Evolutionary conservation across 2,329 filamentous ascomycete species (phyloP), one percentile per base, ranked within the genome.

Genomic region (Xylaria sp.): DNA sequence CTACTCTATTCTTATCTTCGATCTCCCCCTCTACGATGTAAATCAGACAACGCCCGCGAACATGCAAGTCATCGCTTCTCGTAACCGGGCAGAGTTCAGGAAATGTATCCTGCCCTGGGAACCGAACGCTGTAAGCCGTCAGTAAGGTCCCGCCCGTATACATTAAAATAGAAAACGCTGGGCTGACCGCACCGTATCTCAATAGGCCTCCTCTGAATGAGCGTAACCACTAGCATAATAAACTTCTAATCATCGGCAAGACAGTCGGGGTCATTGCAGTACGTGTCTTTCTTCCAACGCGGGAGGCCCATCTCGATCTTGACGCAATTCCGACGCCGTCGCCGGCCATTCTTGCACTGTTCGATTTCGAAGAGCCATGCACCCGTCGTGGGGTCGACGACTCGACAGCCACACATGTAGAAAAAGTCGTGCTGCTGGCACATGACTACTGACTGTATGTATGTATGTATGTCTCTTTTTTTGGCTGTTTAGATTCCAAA

Each of bases 361-460:
- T 72, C 71, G 45, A 72, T 63, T 36, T 72, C 68, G 61, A 64
- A 73, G 45, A 63, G 71, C 68, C 69, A 71, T 45, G 69, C 59
- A 15, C 63, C 60, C 5, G 69, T 74, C n/a, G 17, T 55, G 13
- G 58, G 39, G 51, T 74, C 72, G 64, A 72, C 31, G 47, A 72
- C 61, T 13, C 71, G 72, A 54, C 73, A 73, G 55, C 73, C 73
- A 17, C 73, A 74, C 69, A 72, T 72, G 56, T 73, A 73, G 47
- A 74, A 74, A 5, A 70, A 68, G 60, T 75, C 73, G 69, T 65
- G 72, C 15, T 61, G 65, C 31, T 74, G 69, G 58, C 72, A 74
- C 73, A 75, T 74, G 17, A 13, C 20, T 5, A 1, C n/a, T 20
- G n/a, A 44, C 13, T 44, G 15, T n/a, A 5, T 20, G 22, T 22